Percentiles rank a stretch among this genome's conserved stretches.
Conservation (phyloP, 163 green algal species). For the Picocystis sp. region DNA sequence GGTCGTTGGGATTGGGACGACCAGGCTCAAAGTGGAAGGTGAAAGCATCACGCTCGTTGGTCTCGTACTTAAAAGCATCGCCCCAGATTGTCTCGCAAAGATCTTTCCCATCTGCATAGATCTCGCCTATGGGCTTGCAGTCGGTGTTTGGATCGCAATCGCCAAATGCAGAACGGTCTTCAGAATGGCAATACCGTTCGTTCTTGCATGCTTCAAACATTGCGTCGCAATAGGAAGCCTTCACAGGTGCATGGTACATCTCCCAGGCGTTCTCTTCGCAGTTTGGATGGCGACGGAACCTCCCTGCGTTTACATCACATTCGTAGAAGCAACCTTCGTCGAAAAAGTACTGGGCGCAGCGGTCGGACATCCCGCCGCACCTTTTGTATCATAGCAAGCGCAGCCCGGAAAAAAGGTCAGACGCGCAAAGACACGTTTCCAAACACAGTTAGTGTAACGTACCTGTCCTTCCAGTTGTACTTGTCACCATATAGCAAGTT, state of each 20-base stretch:
- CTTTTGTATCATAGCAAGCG: no score
- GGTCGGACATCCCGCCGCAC: no score
- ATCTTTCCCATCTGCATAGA: slow-evolving; percentile 15
- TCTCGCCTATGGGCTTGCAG: slow-evolving; percentile 3
- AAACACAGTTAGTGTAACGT: no score
- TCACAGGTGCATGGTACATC: slow-evolving; percentile 20
- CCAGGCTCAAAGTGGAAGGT: slow-evolving; percentile 11
- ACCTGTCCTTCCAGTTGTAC: no score
- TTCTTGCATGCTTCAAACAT: slow-evolving; percentile 24
- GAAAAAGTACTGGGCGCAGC: no score
- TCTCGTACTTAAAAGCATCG: slow-evolving; percentile 11
- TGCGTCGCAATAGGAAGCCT: slow-evolving; percentile 14
- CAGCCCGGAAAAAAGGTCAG: no score
- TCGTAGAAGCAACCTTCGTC: slow-evolving; percentile 20
- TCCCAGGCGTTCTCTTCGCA: slow-evolving; percentile 16
- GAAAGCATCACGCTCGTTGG: slow-evolving; percentile 18
- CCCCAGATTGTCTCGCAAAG: slow-evolving; percentile 16
- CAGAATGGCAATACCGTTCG: slow-evolving; percentile 10
- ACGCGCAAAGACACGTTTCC: no score
- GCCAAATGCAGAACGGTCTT: no score
- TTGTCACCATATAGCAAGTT: no score
- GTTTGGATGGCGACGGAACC: slow-evolving; percentile 13
- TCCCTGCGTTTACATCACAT: slow-evolving; percentile 21
- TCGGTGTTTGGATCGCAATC: background rate
- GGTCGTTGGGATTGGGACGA: no score